Base-by-base conservation (phyloP, 1,139 yeast genomes). In the Saccharomyces hybrid region DNA sequence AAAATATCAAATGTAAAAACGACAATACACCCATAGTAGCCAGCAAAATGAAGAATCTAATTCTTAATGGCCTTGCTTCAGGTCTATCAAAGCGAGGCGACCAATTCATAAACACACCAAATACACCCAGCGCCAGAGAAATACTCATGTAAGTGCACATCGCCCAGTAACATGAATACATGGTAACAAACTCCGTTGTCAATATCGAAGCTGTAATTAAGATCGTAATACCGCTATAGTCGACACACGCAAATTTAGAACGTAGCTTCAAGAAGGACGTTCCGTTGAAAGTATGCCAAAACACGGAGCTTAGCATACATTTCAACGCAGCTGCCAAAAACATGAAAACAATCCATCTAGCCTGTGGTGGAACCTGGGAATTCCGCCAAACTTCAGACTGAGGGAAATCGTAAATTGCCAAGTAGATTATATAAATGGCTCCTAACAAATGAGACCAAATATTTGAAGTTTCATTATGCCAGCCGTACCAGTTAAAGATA, bases 381-480 rank as follows among this genome's bases (percentile, higher is more conserved):
- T 68, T 61, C 14, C 65, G 57, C 57, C 68, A 81, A 0, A 78
- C 78, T 6, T 67, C 70, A 0, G 84, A 74, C 4, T 61, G 57
- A 13, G 98, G 97, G 66, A 79, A 86, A 61, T 85, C 86, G 59
- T 72, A 74, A 14, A 81, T 57, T 27, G 82, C 77, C 34, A 90
- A 68, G 60, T 82, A 84, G 1, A 79, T 56, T 70, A 91, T 73
- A 34, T 81, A 65, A 2, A 80, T 52, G 8, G 86, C 78, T 13
- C 97, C 99, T 2, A 81, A 52, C 34, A 89, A 66, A 73, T 93
- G 99, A 0, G 97, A 80, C 99, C 99, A 93, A 56, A 93, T 90
- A 72, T 93, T 93, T 70, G 88, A 80, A 0, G 96, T 80, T 70
- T 93, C 99, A 68, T 93, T 93, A 72, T 93, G 98, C 73, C 86